phyloP scores from a whole-genome alignment of 108 stramenopile species.

The Skeletonema menzelii region DNA sequence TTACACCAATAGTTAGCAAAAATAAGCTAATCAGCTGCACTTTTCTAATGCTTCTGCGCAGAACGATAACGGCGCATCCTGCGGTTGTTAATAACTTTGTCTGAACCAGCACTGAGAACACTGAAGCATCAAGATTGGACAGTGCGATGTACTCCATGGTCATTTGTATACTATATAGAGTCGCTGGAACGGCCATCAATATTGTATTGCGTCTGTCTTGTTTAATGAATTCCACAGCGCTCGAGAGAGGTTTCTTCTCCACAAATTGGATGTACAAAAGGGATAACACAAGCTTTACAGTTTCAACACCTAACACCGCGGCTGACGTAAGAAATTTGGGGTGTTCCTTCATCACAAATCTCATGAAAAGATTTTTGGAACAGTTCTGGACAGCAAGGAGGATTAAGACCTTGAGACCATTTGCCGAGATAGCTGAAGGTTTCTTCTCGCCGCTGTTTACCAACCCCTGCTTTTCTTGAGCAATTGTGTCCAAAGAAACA shows the following conservation, averaged over 20 bases:
- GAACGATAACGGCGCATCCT: conserved; percentile 83
- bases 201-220: conserved; percentile 75
- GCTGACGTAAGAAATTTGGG: conserved; percentile 74
- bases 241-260: conserved; percentile 34
- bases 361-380: conserved; percentile 78
- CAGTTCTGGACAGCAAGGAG: conserved; percentile 85
- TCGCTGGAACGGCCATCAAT: conserved; percentile 88
- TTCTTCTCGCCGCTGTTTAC: neutral
- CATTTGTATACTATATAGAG: conserved; percentile 95
- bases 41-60: conserved; percentile 73
- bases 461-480: neutral
- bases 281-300: conserved; percentile 60
- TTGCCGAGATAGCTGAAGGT: conserved; percentile 11
- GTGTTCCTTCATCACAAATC: conserved; percentile 79
- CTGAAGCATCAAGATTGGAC: conserved; percentile 91
- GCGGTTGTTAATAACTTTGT: conserved; percentile 93
- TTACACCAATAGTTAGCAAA: conserved; percentile 89
- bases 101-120: conserved; percentile 93
- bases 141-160: conserved; percentile 94
- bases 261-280: conserved; percentile 61
- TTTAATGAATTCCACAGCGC: conserved; percentile 55
- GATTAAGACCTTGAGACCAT: conserved; percentile 66
- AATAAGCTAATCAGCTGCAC: conserved; percentile 82
- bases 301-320: conserved; percentile 76
- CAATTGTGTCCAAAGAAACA: neutral